phyloP scores from a whole-genome alignment of 768 basidiomycete species.

The Mycena epipterygia region DNA sequence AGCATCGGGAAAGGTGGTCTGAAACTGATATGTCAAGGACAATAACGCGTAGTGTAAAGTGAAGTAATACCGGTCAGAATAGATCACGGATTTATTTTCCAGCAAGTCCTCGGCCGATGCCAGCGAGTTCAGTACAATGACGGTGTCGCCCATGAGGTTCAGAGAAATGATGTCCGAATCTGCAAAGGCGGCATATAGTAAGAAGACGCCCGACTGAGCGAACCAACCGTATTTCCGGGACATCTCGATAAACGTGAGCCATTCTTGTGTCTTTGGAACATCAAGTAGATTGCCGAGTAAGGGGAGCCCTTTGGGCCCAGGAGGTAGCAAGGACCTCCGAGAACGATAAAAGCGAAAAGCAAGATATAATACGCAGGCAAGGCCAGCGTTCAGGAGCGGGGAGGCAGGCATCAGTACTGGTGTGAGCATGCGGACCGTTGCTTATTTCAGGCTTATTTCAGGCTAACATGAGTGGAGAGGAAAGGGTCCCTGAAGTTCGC shows the following conservation, averaged over 20 bases:
- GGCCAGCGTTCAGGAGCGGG: background rate
- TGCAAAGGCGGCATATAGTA: too few relatives aligned
- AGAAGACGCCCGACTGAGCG: background rate
- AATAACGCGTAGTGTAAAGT: too few relatives aligned
- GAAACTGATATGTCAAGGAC: background rate
- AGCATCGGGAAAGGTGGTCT: slow-evolving; percentile 27
- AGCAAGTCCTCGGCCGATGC: slow-evolving; percentile 1
- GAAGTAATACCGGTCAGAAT: slow-evolving; percentile 26
- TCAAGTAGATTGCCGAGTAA: slow-evolving; percentile 10
- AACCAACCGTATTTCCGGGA: slow-evolving; percentile 19
- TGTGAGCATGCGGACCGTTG: too few relatives aligned
- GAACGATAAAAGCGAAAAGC: background rate
- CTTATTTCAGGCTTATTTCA: too few relatives aligned
- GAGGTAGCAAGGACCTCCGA: background rate
- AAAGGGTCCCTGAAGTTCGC: too few relatives aligned
- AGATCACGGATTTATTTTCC: slow-evolving; percentile 18
- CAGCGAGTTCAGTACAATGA: slow-evolving; percentile 24
- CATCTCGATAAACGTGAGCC: slow-evolving; percentile 22
- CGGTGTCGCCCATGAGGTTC: slow-evolving; percentile 11
- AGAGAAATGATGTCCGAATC: slow-evolving; percentile 24
- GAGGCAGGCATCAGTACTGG: background rate
- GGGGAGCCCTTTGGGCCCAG: slow-evolving; percentile 10
- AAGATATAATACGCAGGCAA: background rate
- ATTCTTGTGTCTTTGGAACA: slow-evolving; percentile 6
- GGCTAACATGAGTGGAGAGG: too few relatives aligned